Evolutionary conservation across 2,329 filamentous ascomycete genomes (phyloP).

Genomic region (Pseudogymnoascus sp.): DNA sequence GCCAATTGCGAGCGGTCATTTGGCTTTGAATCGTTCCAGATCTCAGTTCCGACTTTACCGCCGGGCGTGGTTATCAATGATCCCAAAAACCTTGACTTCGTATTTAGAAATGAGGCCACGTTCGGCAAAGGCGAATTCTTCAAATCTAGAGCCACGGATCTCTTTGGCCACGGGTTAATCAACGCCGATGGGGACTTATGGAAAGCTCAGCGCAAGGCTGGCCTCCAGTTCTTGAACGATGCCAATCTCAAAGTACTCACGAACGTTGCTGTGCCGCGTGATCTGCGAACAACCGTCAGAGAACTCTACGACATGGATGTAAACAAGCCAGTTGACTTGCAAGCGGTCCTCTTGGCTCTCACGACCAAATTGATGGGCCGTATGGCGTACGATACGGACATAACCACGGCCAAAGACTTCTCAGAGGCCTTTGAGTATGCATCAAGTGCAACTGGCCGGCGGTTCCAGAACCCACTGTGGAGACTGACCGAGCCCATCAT

Average conservation of each 20-base stretch:
- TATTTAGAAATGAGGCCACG: conserved; percentile 52
- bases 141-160: conserved; percentile 50
- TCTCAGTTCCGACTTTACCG: conserved; percentile 54
- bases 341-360: conserved; percentile 54
- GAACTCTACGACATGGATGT: conserved; percentile 30
- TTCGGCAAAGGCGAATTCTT: conserved; percentile 58
- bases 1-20: conserved; percentile 47
- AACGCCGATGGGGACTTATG: conserved; percentile 58
- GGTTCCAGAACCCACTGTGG: conserved; percentile 61
- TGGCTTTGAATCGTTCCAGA: conserved; percentile 53
- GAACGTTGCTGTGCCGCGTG: conserved; percentile 47
- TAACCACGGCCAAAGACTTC: conserved; percentile 54
- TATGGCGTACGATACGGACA: conserved; percentile 63
- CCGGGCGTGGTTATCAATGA: conserved; percentile 56
- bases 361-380: conserved; percentile 60
- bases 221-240: conserved; percentile 49
- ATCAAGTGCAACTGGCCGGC: conserved; percentile 50
- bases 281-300: conserved; percentile 38
- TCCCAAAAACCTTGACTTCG: conserved; percentile 53
- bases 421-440: conserved; percentile 54
- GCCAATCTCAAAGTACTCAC: conserved; percentile 51
- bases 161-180: conserved; percentile 61
- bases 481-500: conserved; percentile 48
- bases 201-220: conserved; percentile 55
- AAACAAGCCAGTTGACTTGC: conserved; percentile 41